Conservation (phyloP, 192 early-diverging fungal species). For the Phycomyces blakesleeanus region DNA sequence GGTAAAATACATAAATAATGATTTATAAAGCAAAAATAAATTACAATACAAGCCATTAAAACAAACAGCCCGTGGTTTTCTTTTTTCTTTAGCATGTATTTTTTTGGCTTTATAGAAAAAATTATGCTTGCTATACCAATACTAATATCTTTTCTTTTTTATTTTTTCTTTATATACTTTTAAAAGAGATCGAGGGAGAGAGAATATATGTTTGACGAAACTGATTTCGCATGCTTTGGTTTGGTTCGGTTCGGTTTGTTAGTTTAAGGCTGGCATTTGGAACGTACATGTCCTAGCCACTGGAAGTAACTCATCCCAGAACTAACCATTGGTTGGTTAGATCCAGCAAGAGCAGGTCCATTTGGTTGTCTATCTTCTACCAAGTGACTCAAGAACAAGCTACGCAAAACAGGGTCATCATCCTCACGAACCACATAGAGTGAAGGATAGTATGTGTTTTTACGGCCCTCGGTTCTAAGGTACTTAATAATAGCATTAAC, state of each 20-base stretch:
- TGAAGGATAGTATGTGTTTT: constrained; percentile 56
- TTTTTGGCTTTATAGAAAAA: too few relatives aligned
- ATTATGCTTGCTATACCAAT: too few relatives aligned
- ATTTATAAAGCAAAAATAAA: too few relatives aligned
- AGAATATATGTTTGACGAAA: not conserved
- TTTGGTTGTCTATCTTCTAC: constrained; percentile 62
- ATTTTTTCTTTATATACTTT: not conserved
- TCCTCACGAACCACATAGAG: constrained; percentile 79
- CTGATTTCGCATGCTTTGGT: not conserved
- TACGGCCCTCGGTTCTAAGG: constrained; percentile 51
- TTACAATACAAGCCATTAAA: too few relatives aligned
- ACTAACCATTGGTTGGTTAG: constrained; percentile 20
- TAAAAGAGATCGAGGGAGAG: not conserved
- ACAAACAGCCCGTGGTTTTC: too few relatives aligned
- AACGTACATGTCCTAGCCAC: constrained; percentile 33
- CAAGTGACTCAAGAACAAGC: constrained; percentile 64
- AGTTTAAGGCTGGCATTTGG: constrained; percentile 19
- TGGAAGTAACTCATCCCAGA: constrained; percentile 38
- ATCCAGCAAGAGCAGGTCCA: constrained; percentile 25
- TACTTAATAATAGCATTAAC: constrained; percentile 57
- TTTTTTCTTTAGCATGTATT: too few relatives aligned
- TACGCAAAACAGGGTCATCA: constrained; percentile 65
- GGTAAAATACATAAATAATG: too few relatives aligned
- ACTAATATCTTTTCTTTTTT: too few relatives aligned
- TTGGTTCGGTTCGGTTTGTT: too few relatives aligned